Evolutionary conservation across 441 rosid genomes (phyloP), one percentile per base, ranked within the genome.

Genomic region (Croton laevigatus): DNA sequence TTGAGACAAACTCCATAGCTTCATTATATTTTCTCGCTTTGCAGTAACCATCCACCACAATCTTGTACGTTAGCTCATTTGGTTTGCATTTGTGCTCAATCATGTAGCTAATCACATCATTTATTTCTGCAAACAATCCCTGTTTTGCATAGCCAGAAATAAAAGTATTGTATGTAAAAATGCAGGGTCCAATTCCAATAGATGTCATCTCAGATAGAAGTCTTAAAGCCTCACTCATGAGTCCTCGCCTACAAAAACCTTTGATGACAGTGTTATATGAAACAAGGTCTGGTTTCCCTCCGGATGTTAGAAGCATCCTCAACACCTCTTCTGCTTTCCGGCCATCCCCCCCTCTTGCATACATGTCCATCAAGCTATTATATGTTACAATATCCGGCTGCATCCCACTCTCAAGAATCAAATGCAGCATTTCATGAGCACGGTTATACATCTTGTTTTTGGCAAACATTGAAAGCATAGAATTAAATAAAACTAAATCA

Each of bases 281-380:
- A 62, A 93, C 86, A 5, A 89, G 84, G 78, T 91, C 97, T 0
- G 97, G 89, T 72, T 71, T 83, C 37, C 79, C 70, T 32, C 90
- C 87, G 0, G 88, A 79, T 9, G 37, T 78, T 5, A 77, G 76
- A 53, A 93, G 73, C 52, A 71, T 80, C 76, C 71, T 83, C n/a
- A 93, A 88, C 46, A 91, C 76, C 71, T 88, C 93, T 78, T 93
- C 96, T 0, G 98, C 96, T 80, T 84, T 89, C 93, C 91, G 84
- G 80, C 89, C 89, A 59, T 88, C 91, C 75, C 97, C 91, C 0
- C 77, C 82, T 72, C 94, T 79, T 20, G 92, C 98, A 71, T 91
- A 85, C 97, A 93, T 87, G 82, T 91, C 97, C 88, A 93, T 93
- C 78, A 91, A 81, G 82, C 87, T 91, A 80, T 93, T 93, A 83